Evolutionary conservation across 2,329 filamentous ascomycete species (phyloP), one percentile per base, ranked within the genome.

Genomic region (Colletotrichum sp.): DNA sequence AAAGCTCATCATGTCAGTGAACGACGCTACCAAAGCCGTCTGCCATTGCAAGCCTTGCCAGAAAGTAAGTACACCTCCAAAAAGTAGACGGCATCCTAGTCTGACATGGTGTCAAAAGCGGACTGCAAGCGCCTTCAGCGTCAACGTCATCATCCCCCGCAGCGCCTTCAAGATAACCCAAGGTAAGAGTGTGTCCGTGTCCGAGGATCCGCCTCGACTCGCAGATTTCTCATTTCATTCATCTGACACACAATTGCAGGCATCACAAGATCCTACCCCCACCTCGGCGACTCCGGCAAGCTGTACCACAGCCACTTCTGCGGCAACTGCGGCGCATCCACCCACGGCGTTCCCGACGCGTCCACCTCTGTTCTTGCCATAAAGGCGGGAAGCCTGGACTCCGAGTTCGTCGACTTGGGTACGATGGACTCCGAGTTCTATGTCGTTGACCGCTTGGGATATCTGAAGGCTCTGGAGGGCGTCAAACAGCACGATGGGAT

Each of bases 171-270:
- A 28, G n/a, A 28, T 59, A 26, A 59, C 13, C n/a, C 55, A 21
- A 18, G 55, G 55, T 59, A 57, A 64, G 39, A n/a, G 39, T 44
- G 36, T 44, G 39, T 10, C 36, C 18, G 16, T 44, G 5, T 6
- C 39, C 39, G 18, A 44, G 18, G 9, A n/a, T n/a, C 9, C 39
- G 9, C 9, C 39, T 44, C 9, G 0, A 1, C 44, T 49, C 10
- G 0, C 44, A 13, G 1, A 0, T 16, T 44, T 44, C 16, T 10
- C 18, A 18, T 3, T 44, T 1, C 3, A 44, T 5, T 9, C 0
- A 3, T 18, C 8, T 44, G 18, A 44, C 16, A 18, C 0, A 0
- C 15, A 39, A 49, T 7, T 49, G 5, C 6, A 49, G 44, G 18
- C 0, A 21, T 49, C 44, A 49, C n/a, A 0, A 49, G 44, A 21